These are phyloP conservation scores for Pythium scleroteichum DNA, from an alignment of 352 stramenopile species.

Conservation along the genomic window DNA sequence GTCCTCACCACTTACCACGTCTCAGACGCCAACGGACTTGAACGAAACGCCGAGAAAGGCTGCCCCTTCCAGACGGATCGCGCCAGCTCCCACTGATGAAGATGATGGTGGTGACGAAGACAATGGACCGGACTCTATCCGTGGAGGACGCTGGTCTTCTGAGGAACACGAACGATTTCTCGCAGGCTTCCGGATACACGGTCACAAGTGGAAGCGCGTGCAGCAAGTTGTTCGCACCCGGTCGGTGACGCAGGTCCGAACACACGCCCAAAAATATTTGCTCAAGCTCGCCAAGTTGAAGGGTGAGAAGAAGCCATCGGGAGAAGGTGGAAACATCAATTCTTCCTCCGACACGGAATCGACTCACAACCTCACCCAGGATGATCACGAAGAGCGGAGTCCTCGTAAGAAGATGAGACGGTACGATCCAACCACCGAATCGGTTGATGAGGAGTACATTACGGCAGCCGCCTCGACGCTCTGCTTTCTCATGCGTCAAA, in stretches of 20 bases:
- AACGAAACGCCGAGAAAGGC: conserved; percentile 32
- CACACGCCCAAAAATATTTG: conserved; percentile 88
- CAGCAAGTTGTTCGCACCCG: conserved; percentile 86
- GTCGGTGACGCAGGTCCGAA: conserved; percentile 89
- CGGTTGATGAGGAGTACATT: conserved; percentile 80
- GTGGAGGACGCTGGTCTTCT: conserved; percentile 78
- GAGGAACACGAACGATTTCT: conserved; percentile 89
- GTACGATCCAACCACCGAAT: conserved; percentile 39
- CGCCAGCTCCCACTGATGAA: conserved; percentile 58
- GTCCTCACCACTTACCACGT: conserved; percentile 21
- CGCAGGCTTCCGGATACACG: conserved; percentile 82
- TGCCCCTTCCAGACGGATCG: conserved; percentile 48
- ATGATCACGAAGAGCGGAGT: conserved; percentile 31
- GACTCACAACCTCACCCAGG: conserved; percentile 14
- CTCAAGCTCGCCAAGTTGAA: conserved; percentile 90
- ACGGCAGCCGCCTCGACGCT: conserved; percentile 73
- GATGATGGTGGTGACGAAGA: conserved; percentile 64
- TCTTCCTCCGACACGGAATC: conserved; percentile 25
- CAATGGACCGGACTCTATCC: conserved; percentile 52
- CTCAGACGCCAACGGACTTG: conserved; percentile 31
- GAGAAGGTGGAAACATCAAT: conserved; percentile 18
- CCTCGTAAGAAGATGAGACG: conserved; percentile 61
- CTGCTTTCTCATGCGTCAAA: conserved; percentile 84
- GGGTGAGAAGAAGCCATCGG: conserved; percentile 68
- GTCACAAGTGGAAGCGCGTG: conserved; percentile 91